Evolutionary conservation across 345 rosid species (phyloP).

Genomic region (Citrus sinensis): DVS_A1.0 CM039165.1:35685001-35685500

Average conservation of each 20-base stretch:
- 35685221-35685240: neutral
- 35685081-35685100: neutral
- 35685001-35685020: neutral
- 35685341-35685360: slow-evolving; percentile 7
- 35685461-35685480: slow-evolving; percentile 20
- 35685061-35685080: neutral
- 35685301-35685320: neutral
- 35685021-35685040: neutral
- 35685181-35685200: neutral
- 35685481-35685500: slow-evolving; percentile 7
- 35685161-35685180: neutral
- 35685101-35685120: neutral
- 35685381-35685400: neutral
- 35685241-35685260: neutral
- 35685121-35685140: neutral
- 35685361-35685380: neutral
- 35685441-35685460: neutral
- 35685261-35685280: neutral
- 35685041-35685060: neutral
- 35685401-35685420: slow-evolving; percentile 26
- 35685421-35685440: neutral
- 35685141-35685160: neutral
- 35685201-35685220: neutral
- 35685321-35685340: slow-evolving; percentile 1
- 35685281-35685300: neutral